These are phyloP conservation scores for Raffaelea deltoideospora DNA, from an alignment of 2,329 filamentous ascomycete species.

Conservation along the genomic window DNA sequence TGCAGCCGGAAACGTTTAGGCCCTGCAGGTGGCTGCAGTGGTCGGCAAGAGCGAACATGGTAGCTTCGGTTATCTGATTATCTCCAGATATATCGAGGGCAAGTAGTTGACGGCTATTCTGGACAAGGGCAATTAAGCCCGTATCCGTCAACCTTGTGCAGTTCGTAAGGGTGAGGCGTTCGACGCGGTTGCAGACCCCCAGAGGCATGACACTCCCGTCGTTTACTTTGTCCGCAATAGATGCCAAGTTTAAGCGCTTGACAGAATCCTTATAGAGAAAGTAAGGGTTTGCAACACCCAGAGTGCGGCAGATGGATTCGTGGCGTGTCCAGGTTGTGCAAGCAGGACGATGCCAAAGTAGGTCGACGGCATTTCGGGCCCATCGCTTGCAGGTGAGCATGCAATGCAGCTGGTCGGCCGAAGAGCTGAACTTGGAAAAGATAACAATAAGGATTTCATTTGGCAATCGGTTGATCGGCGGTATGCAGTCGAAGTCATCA, in stretches of 20 bases:
- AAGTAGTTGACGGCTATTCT: constrained; percentile 65
- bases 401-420: constrained; percentile 67
- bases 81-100: constrained; percentile 83
- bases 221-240: constrained; percentile 58
- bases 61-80: constrained; percentile 69
- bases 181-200: constrained; percentile 72
- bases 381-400: constrained; percentile 92
- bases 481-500: constrained; percentile 42
- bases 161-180: constrained; percentile 83
- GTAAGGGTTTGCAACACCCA: constrained; percentile 57
- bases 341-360: constrained; percentile 86
- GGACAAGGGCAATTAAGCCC: constrained; percentile 65
- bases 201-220: constrained; percentile 81
- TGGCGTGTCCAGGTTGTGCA: constrained; percentile 81
- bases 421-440: constrained; percentile 66
- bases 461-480: constrained; percentile 74
- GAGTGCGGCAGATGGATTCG: constrained; percentile 63
- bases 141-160: constrained; percentile 74
- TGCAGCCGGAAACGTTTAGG: constrained; percentile 80
- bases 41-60: constrained; percentile 61
- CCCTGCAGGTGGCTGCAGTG: constrained; percentile 81
- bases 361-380: constrained; percentile 81
- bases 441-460: constrained; percentile 91
- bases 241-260: constrained; percentile 79
- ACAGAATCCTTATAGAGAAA: constrained; percentile 86